Conservation (phyloP, 305 asterid species). For the Coffea humblotiana region DNA sequence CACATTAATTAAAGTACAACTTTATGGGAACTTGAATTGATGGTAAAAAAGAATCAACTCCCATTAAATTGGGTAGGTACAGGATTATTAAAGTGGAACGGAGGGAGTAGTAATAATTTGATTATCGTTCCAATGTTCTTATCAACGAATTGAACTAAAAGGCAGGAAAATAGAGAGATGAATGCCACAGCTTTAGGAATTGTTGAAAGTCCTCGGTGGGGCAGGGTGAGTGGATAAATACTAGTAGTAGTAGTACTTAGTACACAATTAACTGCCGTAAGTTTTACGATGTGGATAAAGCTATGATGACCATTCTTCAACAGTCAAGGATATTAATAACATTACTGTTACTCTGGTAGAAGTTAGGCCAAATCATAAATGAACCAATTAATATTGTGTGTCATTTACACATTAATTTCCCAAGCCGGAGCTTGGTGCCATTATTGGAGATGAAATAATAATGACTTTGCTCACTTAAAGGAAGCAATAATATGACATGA, state of each 20-base stretch:
- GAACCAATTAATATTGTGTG: neutral
- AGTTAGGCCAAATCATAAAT: conserved; percentile 10
- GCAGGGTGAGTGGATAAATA: neutral
- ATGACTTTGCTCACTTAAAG: neutral
- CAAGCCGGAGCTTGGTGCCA: conserved; percentile 6
- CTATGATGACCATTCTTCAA: neutral
- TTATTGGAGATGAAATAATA: neutral
- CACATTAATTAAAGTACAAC: too few species aligned
- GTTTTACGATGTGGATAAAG: neutral
- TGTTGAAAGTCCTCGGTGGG: neutral
- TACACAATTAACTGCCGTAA: too few species aligned
- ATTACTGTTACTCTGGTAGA: neutral
- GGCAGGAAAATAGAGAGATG: neutral
- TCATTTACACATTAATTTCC: neutral
- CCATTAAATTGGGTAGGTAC: too few species aligned
- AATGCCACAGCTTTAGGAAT: neutral
- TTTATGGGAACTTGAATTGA: too few species aligned
- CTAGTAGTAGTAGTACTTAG: too few species aligned
- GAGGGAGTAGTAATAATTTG: too few species aligned
- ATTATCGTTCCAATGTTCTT: neutral
- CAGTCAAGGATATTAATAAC: neutral
- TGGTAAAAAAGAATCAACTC: too few species aligned
- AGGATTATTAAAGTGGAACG: too few species aligned
- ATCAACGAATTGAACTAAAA: neutral
- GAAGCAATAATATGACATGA: too few species aligned